Evolutionary conservation across 2,329 filamentous ascomycete species (phyloP), one percentile per base, ranked within the genome.

Genomic region (Cladorrhinum sp.): DNA sequence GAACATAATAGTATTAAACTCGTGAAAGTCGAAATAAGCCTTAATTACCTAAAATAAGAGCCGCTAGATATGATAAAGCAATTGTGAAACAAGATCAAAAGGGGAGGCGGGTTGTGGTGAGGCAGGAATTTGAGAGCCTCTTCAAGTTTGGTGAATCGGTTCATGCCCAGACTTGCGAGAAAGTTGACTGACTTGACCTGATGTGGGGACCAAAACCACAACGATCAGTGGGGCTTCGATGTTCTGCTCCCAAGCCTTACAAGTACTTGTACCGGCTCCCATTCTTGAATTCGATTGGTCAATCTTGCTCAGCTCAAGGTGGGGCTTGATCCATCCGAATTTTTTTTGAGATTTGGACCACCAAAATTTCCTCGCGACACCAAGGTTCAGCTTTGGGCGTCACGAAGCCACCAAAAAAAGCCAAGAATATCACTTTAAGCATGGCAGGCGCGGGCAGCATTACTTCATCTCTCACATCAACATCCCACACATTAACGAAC

Each of bases 401-500:
- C 7, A 53, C 46, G 14, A 60, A 30, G 24, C 21, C 48, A 58
- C 26, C 53, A 36, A 51, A 18, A 12, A 39, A 54, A 39, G 6
- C n/a, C n/a, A n/a, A n/a, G n/a, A n/a, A n/a, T n/a, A n/a, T n/a
- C n/a, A n/a, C n/a, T 21, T 42, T 21, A 65, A 65, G 59, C 23
- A 74, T 74, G 73, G 71, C 72, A 52, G 69, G 67, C 36, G 74
- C 76, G 64, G 73, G 73, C 68, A 82, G 80, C 74, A 82, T 80
- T 54, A 81, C 81, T 63, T 87, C 86, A 64, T 86, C 84, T 62
- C 78, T 84, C 69, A 86, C 85, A 60, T 86, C 84, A 39, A 86
- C 85, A 62, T 88, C 86, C 4, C 83, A 88, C 70, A 88, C 86
- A 39, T 77, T 87, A 72, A 85, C 82, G 46, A 77, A 79, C 58